A percentile compares a stretch with the other conserved stretches of the same genome.
These are phyloP conservation scores for Pichia kluyveri DNA, from an alignment of 805 yeast genomes.

Conservation along the genomic window DNA sequence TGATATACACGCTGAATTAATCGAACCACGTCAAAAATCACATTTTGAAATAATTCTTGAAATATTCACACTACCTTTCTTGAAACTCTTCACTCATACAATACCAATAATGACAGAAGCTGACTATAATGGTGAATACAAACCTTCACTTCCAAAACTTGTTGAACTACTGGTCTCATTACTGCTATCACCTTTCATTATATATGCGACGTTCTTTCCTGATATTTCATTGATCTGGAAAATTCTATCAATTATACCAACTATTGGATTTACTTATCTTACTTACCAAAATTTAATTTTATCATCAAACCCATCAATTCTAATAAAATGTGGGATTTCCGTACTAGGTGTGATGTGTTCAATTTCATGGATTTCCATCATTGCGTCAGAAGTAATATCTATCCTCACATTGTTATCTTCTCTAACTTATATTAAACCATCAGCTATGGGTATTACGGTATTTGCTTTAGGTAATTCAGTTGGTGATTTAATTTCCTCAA, in stretches of 20 bases:
- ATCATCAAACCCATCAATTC: conserved; percentile 14
- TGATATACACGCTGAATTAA: conserved; percentile 3
- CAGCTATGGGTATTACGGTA: conserved; percentile 76
- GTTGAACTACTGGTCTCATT: conserved; percentile 14
- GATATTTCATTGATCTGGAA: not conserved
- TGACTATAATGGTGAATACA: conserved; percentile 14
- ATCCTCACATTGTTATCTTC: conserved; percentile 54
- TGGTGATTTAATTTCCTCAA: conserved; percentile 81
- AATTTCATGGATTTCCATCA: conserved; percentile 56
- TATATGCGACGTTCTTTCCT: conserved; percentile 16
- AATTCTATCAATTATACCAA: not conserved
- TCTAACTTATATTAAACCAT: conserved; percentile 57
- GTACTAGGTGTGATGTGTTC: conserved; percentile 57
- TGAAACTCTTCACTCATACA: conserved; percentile 13
- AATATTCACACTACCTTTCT: conserved; percentile 14
- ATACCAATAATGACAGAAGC: conserved; percentile 18
- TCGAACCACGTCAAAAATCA: conserved; percentile 1
- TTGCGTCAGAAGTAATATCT: conserved; percentile 64
- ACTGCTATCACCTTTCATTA: conserved; percentile 15
- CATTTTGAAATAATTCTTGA: conserved; percentile 7
- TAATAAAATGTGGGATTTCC: conserved; percentile 25
- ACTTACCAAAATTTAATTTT: conserved; percentile 15
- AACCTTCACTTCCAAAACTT: conserved; percentile 14
- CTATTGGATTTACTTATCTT: conserved; percentile 10
- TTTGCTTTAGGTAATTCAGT: conserved; percentile 90